phyloP scores from a whole-genome alignment of 2,329 filamentous ascomycete genomes.

The Cryphonectria nitschkei region DNA sequence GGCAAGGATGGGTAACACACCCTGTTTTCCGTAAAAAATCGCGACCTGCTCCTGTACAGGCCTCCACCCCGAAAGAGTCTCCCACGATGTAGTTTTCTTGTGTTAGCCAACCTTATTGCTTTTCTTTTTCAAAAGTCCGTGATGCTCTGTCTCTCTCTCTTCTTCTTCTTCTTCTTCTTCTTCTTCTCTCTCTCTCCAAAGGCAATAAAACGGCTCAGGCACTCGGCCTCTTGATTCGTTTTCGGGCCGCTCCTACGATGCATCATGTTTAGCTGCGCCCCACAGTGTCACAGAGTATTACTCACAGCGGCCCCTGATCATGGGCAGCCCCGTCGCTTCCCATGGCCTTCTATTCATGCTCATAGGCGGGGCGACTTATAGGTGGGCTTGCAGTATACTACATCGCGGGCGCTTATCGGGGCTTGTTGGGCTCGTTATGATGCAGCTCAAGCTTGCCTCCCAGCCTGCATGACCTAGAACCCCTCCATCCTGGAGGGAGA shows the following conservation, averaged over 20 bases:
- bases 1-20: slow-evolving; percentile 8
- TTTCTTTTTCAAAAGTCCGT: too few relatives aligned
- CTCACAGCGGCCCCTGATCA: slow-evolving; percentile 19
- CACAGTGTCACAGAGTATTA: slow-evolving; percentile 24
- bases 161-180: neutral
- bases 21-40: neutral
- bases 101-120: neutral
- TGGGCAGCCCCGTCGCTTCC: slow-evolving; percentile 7
- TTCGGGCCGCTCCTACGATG: slow-evolving; percentile 22
- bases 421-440: slow-evolving; percentile 1
- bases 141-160: neutral
- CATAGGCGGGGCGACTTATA: neutral
- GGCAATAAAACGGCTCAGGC: neutral
- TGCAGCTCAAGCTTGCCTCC: slow-evolving; percentile 5
- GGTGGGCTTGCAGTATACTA: slow-evolving; percentile 14
- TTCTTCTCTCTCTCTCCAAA: neutral
- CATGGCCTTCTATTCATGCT: slow-evolving; percentile 3
- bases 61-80: neutral
- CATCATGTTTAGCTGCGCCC: slow-evolving; percentile 18
- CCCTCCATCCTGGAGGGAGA: slow-evolving; percentile 23
- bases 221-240: neutral
- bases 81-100: neutral
- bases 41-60: neutral
- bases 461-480: slow-evolving; percentile 19
- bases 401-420: slow-evolving; percentile 26